Base-by-base conservation (phyloP, 1,284 basidiomycete genomes). In the Inonotus obliquus region DNA sequence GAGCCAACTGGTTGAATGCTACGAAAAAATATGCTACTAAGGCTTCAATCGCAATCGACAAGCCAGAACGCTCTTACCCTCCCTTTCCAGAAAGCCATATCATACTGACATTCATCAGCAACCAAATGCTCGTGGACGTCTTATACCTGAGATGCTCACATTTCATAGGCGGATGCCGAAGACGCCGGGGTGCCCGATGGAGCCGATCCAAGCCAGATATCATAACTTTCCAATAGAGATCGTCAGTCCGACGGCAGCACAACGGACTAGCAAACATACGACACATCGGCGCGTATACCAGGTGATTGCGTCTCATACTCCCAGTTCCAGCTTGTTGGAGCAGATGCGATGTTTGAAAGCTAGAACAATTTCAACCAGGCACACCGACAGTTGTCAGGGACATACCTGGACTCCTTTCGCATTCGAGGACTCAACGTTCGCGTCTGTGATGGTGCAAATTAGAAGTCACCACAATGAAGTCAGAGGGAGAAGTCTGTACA, bases 71-170 rank as follows among this genome's bases (percentile, higher is more conserved):
- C 47, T 63, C 73, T 51, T 68, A 84, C 82, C 80, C 80, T 69
- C 82, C 83, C n/a, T 76, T 74, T 44, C 81, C 78, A 55, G 82
- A 83, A 19, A 84, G 77, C 83, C 82, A 84, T 62, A 84, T 83
- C 83, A 84, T 85, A 63, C 81, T 83, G 63, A 47, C 59, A 17
- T 6, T 9, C 19, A 23, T 23, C 19, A 37, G 32, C 10, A 21
- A 25, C 39, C 6, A 44, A 7, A n/a, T 9, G 21, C 35, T 23
- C 17, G 39, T 27, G 29, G 60, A 47, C 9, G 39, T 47, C 23
- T 17, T 13, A 4, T 25, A 39, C 23, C 51, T 35, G 2, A 14
- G 11, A 1, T 3, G 59, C 79, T 45, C 69, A 82, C 82, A 84
- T 82, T 67, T 84, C 83, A 65, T 76, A 84, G 0, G 78, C 79